Evolutionary conservation across 768 basidiomycete species (phyloP), one percentile per base, ranked within the genome.

Genomic region (Mycena albidolilacea): DNA sequence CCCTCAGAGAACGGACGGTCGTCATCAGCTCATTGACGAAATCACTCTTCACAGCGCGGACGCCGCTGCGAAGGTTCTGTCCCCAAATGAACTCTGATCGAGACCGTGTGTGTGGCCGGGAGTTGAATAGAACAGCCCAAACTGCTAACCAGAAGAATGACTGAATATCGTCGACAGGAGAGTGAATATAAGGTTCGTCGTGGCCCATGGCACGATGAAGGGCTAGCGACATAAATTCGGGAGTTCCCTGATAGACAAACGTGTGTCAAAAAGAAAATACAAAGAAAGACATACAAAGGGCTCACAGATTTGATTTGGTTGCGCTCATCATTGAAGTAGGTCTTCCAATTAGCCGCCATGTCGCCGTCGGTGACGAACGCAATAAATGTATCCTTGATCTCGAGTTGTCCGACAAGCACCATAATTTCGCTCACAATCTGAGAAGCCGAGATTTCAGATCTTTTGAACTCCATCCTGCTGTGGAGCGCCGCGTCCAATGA

Each of bases 121-220:
- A 38, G 55, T 76, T 74, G 69, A 69, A 70, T 0, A 67, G 19
- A 7, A 69, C 76, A 5, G 76, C 76, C 76, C 76, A 77, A 3
- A 69, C 46, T n/a, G 67, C 64, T 14, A 75, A 17, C 50, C 69
- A 77, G 61, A 69, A 77, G 21, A 72, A 70, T 0, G 74, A 72
- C 41, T 64, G 46, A 9, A 75, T 37, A 41, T 77, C 75, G 46
- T 77, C 75, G 2, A 75, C 48, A 3, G 76, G 75, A 0, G 71
- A 75, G 0, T 73, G 76, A 7, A 77, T 37, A 39, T 68, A 71
- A 2, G 50, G 3, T n/a, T 0, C 6, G 14, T 50, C 5, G 0
- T 14, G 21, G 8, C 43, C 19, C 23, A 66, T 65, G 35, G 74
- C 48, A 6, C 19, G 0, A 5, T 58, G 65, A 17, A 77, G 48